Base-by-base conservation (phyloP, 1,284 basidiomycete genomes). In the Puccinia horiana region DNA sequence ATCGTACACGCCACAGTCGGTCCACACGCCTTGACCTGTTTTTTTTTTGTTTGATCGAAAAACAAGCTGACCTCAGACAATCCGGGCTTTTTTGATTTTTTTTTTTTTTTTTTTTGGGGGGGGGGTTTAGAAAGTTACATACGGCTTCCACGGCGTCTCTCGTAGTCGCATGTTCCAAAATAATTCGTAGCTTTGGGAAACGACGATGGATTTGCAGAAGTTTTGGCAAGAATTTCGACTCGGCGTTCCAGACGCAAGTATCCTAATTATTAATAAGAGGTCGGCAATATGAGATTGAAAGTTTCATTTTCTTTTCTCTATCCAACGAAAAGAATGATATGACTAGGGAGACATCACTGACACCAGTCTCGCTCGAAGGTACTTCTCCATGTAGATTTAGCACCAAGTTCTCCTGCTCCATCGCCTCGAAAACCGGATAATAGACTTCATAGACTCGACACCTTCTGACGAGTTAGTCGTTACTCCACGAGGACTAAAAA, bases 141-240 rank as follows among this genome's bases (percentile, higher is more conserved):
- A 80, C 78, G 29, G 92, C 91, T 85, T 96, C 94, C n/a, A 99
- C 92, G 0, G 97, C 96, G 52, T 94, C 94, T 54, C 93, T 91
- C 1, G 96, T 98, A 0, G 97, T 99, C n/a, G 97, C 97, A 86
- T 99, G 97, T 88, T 99, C 97, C 56, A 99, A 91, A 4, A 99
- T 96, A 85, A 99, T 99, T 81, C 95, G 92, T 78, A 99, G 91
- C 58, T 89, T 90, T n/a, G 97, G 97, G 88, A 99, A 99, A 37
- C 90, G 90, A 77, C 88, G 87, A 85, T 98, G 95, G 67, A 99
- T 90, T 85, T 92, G 91, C 85, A 90, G 90, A 20, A 99, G 90
- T 87, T 99, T 96, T 2, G 93, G 92, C 44, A 99, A 90, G 88
- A 99, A 99, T 65, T 89, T 90, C 61, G 92, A 90, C 86, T 99